Conservation (phyloP, 2,329 filamentous ascomycete species). For the Phyllosticta capitalensis region DNA sequence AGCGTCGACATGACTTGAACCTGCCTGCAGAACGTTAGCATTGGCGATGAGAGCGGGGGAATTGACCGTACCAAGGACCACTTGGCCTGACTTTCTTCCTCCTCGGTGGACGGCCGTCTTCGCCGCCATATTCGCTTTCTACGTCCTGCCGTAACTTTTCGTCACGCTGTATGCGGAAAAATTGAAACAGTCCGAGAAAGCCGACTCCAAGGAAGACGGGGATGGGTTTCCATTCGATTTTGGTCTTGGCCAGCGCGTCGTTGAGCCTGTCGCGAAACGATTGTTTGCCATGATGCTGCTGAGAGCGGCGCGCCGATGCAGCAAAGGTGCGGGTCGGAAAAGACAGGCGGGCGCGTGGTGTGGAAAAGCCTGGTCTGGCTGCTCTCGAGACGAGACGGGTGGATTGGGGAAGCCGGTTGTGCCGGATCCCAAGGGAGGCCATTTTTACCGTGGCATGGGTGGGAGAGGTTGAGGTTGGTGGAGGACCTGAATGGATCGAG, state of each 20-base stretch:
- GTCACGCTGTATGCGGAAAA: slow-evolving; percentile 61
- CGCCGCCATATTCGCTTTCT: slow-evolving; percentile 37
- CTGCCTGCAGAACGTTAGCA: slow-evolving; percentile 44
- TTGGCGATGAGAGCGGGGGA: background rate
- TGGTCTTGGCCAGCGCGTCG: slow-evolving; percentile 52
- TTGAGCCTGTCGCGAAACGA: slow-evolving; percentile 50
- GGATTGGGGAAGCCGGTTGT: slow-evolving; percentile 4
- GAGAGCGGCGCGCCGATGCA: slow-evolving; percentile 32
- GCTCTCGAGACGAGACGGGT: background rate
- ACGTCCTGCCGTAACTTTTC: slow-evolving; percentile 35
- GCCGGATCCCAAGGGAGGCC: slow-evolving; percentile 2
- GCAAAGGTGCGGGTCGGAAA: slow-evolving; percentile 21
- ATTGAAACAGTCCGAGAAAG: slow-evolving; percentile 72
- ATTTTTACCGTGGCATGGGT: slow-evolving; percentile 7
- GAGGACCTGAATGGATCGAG: no score
- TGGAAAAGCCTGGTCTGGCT: slow-evolving; percentile 12
- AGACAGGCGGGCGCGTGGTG: slow-evolving; percentile 13
- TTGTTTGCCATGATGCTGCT: slow-evolving; percentile 36
- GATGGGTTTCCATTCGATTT: slow-evolving; percentile 82
- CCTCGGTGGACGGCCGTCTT: slow-evolving; percentile 39
- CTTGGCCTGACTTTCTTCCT: slow-evolving; percentile 63
- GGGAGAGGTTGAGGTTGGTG: background rate
- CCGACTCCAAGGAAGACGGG: slow-evolving; percentile 77
- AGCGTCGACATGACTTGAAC: slow-evolving; percentile 90
- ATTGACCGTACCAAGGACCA: slow-evolving; percentile 60